These are phyloP conservation scores for Amanita thiersii DNA, from an alignment of 768 basidiomycete species.

Conservation along the genomic window DNA sequence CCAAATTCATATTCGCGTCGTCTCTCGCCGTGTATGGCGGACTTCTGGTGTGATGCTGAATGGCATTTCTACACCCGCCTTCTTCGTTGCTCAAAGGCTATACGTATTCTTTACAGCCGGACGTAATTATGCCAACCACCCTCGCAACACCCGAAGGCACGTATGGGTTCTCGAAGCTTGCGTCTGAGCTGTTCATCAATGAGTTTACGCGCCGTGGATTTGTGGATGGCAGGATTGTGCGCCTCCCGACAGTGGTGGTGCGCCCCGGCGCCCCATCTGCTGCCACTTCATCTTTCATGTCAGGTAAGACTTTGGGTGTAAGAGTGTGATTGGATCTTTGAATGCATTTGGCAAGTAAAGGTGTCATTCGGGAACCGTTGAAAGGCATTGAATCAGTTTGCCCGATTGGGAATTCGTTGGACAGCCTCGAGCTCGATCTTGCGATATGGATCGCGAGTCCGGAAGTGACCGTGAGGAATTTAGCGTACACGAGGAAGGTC, in stretches of 20 bases:
- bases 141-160: slow-evolving; percentile 47
- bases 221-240: slow-evolving; percentile 50
- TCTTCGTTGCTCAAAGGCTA: background rate
- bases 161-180: slow-evolving; percentile 50
- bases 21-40: slow-evolving; percentile 56
- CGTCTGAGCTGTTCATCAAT: slow-evolving; percentile 47
- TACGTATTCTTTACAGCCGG: slow-evolving; percentile 19
- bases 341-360: slow-evolving; percentile 17
- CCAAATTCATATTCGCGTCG: slow-evolving; percentile 53
- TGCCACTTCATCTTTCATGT: slow-evolving; percentile 50
- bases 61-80: background rate
- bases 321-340: background rate
- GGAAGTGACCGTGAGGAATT: slow-evolving; percentile 43
- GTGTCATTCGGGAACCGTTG: slow-evolving; percentile 50
- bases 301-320: slow-evolving; percentile 24
- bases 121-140: slow-evolving; percentile 37
- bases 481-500: slow-evolving; percentile 40
- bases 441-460: slow-evolving; percentile 44
- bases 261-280: slow-evolving; percentile 45
- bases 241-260: slow-evolving; percentile 52
- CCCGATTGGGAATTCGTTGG: slow-evolving; percentile 40
- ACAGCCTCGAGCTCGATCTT: slow-evolving; percentile 35
- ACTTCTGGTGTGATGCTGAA: slow-evolving; percentile 34
- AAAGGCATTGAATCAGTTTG: slow-evolving; percentile 40
- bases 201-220: slow-evolving; percentile 52